Conservation (phyloP, 768 basidiomycete species). For the Mycena latifolia region DNA sequence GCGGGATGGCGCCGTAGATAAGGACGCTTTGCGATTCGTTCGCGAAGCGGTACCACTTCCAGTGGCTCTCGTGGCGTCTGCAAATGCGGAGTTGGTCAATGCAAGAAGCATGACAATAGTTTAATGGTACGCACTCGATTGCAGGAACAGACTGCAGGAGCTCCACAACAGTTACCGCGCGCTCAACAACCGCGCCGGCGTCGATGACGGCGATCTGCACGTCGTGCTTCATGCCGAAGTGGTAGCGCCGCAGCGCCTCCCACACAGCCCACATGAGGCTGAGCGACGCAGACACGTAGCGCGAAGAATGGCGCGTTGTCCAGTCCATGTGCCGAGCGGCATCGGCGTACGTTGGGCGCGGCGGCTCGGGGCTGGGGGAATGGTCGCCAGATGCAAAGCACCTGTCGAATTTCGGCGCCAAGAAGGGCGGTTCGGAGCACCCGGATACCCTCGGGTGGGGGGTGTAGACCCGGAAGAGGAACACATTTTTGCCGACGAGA, state of each 20-base stretch:
- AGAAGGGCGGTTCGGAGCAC: conserved; percentile 66
- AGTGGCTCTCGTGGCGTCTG: conserved; percentile 73
- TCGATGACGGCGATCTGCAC: conserved; percentile 86
- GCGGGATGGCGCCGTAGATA: conserved; percentile 76
- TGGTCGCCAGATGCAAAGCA: conserved; percentile 48
- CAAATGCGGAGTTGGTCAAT: background rate
- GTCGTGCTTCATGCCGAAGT: conserved; percentile 78
- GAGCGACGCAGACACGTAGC: conserved; percentile 82
- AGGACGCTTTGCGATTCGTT: conserved; percentile 84
- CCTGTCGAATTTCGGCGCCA: conserved; percentile 75
- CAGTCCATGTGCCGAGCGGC: conserved; percentile 81
- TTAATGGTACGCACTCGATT: conserved; percentile 61
- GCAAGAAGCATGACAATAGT: background rate
- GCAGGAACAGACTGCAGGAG: conserved; percentile 65
- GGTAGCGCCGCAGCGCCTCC: conserved; percentile 85
- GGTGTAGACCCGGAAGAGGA: conserved; percentile 86
- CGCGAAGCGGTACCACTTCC: conserved; percentile 83
- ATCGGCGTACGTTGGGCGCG: conserved; percentile 68
- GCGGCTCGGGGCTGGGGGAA: conserved; percentile 47
- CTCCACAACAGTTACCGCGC: conserved; percentile 75
- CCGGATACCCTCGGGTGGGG: conserved; percentile 60
- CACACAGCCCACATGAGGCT: conserved; percentile 87
- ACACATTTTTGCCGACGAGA: conserved; percentile 74
- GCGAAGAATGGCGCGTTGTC: conserved; percentile 78
- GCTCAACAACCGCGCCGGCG: conserved; percentile 66